phyloP scores from a whole-genome alignment of 225 moss, liverwort and hornwort genomes.

The Bryum argenteum region DNA sequence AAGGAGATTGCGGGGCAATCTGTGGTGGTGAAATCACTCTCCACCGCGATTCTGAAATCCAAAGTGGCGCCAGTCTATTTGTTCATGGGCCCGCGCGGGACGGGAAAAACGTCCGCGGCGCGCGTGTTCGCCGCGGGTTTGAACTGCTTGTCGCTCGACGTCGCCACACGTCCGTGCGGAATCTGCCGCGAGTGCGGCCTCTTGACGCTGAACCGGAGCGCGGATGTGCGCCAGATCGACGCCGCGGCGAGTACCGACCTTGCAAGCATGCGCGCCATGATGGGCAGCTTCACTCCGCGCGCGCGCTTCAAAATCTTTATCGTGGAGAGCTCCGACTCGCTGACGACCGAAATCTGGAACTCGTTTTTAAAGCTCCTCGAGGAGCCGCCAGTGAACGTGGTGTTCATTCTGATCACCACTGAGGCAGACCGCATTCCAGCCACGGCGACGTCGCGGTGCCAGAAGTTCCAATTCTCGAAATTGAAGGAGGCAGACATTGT shows the following conservation, averaged over 20 bases:
- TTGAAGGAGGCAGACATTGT: conserved; percentile 77
- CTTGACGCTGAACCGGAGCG: conserved; percentile 44
- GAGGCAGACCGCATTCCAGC: conserved; percentile 78
- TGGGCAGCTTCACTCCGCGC: conserved; percentile 65
- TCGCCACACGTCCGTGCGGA: conserved; percentile 65
- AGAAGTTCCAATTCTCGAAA: conserved; percentile 82
- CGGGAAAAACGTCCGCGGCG: conserved; percentile 82
- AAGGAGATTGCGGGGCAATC: conserved; percentile 77
- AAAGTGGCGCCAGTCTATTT: conserved; percentile 87
- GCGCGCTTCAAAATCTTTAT: conserved; percentile 75
- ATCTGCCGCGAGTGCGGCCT: conserved; percentile 66
- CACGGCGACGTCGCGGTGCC: conserved; percentile 73
- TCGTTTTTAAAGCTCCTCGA: conserved; percentile 80
- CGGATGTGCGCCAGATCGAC: conserved; percentile 75
- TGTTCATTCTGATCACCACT: conserved; percentile 84
- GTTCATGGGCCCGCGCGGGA: conserved; percentile 90
- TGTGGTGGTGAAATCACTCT: conserved; percentile 76
- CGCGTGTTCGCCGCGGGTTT: conserved; percentile 82
- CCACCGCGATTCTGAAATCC: conserved; percentile 56
- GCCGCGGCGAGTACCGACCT: conserved; percentile 59
- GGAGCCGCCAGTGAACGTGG: conserved; percentile 75
- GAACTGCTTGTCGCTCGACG: conserved; percentile 59
- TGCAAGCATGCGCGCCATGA: conserved; percentile 55
- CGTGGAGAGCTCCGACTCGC: conserved; percentile 75
- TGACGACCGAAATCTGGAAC: conserved; percentile 76